phyloP scores from a whole-genome alignment of 2,329 filamentous ascomycete species.

The Penicillium sp. region DNA sequence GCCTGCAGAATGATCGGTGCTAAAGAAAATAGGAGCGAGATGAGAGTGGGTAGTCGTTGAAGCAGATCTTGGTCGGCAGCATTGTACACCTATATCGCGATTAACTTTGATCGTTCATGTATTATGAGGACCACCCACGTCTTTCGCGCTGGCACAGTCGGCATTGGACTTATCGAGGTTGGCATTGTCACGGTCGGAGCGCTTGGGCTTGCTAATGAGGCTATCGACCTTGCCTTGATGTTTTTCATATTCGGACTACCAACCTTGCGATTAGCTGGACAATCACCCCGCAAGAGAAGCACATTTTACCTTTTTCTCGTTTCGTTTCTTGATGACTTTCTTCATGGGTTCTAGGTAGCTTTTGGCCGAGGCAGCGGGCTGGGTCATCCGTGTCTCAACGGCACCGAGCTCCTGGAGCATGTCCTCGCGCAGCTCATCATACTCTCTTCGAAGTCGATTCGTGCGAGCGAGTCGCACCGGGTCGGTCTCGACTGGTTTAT shows the following conservation, averaged over 20 bases:
- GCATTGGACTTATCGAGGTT: slow-evolving; percentile 64
- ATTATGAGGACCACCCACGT: slow-evolving; percentile 44
- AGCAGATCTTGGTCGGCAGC: slow-evolving; percentile 69
- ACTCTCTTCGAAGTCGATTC: slow-evolving; percentile 59
- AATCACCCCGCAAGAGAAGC: background rate
- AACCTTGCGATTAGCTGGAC: background rate
- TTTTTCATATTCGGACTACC: slow-evolving; percentile 69
- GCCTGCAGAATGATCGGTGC: slow-evolving; percentile 64
- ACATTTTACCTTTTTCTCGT: slow-evolving; percentile 63
- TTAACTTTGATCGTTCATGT: background rate
- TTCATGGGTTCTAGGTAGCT: slow-evolving; percentile 65
- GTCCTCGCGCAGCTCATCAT: slow-evolving; percentile 65
- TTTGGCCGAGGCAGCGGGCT: slow-evolving; percentile 63
- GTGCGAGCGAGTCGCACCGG: slow-evolving; percentile 59
- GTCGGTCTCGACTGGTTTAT: slow-evolving; percentile 56
- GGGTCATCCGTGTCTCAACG: slow-evolving; percentile 65
- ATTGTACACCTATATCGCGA: slow-evolving; percentile 57
- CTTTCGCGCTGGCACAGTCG: slow-evolving; percentile 60
- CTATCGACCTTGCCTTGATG: slow-evolving; percentile 65
- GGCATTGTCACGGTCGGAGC: slow-evolving; percentile 66
- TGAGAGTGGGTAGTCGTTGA: slow-evolving; percentile 63
- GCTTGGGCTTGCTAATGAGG: slow-evolving; percentile 62
- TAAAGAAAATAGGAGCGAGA: slow-evolving; percentile 65
- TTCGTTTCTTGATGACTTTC: slow-evolving; percentile 78
- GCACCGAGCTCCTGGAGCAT: slow-evolving; percentile 63